Base-by-base conservation (phyloP, 2,329 filamentous ascomycete genomes). In the Fusarium nanum region DNA sequence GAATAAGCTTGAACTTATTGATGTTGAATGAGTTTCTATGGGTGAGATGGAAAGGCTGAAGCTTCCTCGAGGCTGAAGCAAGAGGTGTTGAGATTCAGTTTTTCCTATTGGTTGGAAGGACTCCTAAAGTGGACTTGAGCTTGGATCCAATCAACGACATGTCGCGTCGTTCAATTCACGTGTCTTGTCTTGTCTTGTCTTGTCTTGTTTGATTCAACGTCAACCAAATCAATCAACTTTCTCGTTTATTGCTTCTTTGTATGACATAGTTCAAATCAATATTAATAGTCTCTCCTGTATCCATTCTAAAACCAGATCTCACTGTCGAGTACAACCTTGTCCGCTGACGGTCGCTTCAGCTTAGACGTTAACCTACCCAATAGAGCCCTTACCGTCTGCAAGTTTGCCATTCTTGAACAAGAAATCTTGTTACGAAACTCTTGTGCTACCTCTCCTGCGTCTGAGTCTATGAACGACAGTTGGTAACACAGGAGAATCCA, bases 21-120 rank as follows among this genome's bases (percentile, higher is more conserved):
- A 68, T 56, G 56, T 46, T 27, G 22, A 54, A 60, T 23, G 53
- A 14, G 41, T 61, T 42, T 49, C 30, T 61, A 22, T 58, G 52
- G 52, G 55, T 71, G n/a, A 70, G 65, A 37, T 37, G 34, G 34
- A 71, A 68, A 73, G 73, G 73, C 71, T 74, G 70, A 73, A 59
- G 32, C 10, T 64, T 57, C 47, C 62, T 64, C 62, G 4, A 65
- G 62, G 73, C 67, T 74, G 73, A 73, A 48, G 67, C 61, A 32
- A 37, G 53, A 60, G 45, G 53, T 53, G 56, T 64, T 32, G 50
- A n/a, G 25, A 45, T 45, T 20, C 25, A 32, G 14, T 34, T 22
- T 28, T 42, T 47, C 20, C 62, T 50, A 73, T 75, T 75, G 71
- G 71, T 61, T 45, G 25, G 22, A 4, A 20, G 27, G 18, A 14